Base-by-base conservation (phyloP, 176 grass and related monocot genomes). In the Hordeum marinum region DNA sequence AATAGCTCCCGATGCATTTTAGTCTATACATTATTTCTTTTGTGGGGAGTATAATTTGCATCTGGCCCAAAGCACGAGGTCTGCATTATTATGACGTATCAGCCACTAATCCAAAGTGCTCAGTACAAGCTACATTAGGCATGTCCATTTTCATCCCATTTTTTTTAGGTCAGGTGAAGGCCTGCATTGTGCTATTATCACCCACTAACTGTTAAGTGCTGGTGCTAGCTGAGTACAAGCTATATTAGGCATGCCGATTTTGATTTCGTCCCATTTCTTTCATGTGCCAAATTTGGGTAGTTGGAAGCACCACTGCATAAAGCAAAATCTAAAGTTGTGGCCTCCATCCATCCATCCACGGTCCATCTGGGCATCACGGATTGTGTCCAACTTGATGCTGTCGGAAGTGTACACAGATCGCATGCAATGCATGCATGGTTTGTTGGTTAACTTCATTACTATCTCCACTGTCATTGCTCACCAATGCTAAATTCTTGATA, bases 271-370 rank as follows among this genome's bases (percentile, higher is more conserved):
- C 36, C 74, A 65, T 74, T 87, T 83, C 11, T 83, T 74, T 12
- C 89, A 83, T 87, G 89, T 87, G 89, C 75, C 45, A 27, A 78
- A 87, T 86, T 84, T 68, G 14, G 68, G 15, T 87, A 15, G 89
- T 80, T 90, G 89, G 85, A 80, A 9, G 15, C 88, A 77, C 76
- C 75, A 82, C 76, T 48, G 42, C 63, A 2, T 82, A 87, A 87
- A 87, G 89, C 80, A 74, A 67, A 80, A 83, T 27, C 39, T 34
- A 68, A 83, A 87, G 80, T 37, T 83, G 48, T 80, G 79, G 65
- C 50, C 55, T 86, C 78, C 42, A 40, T 84, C 40, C 50, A 23
- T 82, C 41, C 41, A 63, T 52, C 15, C 48, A 52, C 57, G 27
- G 32, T 18, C 15, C 72, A 55, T 75, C 45, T 3, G 13, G 15